Base-by-base conservation (phyloP, 1,139 yeast species). In the Taphrina pruni region DNA sequence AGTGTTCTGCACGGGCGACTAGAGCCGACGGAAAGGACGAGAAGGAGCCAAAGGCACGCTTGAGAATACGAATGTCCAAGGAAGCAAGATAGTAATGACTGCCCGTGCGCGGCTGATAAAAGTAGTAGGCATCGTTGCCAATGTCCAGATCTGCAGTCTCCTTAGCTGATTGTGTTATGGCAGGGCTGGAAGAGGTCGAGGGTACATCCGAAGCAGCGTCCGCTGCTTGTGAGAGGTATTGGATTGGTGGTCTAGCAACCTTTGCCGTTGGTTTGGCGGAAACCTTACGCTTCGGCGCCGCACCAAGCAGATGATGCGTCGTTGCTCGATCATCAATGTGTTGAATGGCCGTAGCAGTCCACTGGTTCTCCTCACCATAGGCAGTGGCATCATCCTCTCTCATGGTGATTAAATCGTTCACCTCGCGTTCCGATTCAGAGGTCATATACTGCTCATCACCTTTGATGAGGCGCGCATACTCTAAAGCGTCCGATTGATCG, bases 21-120 rank as follows among this genome's bases (percentile, higher is more conserved):
- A 93, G 76, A 0, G 85, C 80, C 1, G 88, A 78, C 0, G 99
- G 99, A 73, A 93, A 85, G 14, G 82, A 78, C 0, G 85, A 79
- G 75, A 89, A 93, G 20, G 82, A 81, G 6, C 86, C 86, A 78
- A 85, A 91, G 6, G 88, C 84, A 0, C 86, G 78, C 71, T 86
- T 84, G 71, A 94, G 79, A 12, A 94, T 87, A 71, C 88, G 88
- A 64, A 90, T 84, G 75, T 94, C 99, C 61, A 94, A 80, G 1
- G 93, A 87, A 0, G 97, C 87, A 32, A 93, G 79, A 55, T 90
- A 88, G 77, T 81, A 91, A 41, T 85, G 84, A 6, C 88, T 83
- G 3, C 86, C 81, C 0, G 94, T 83, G 73, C 86, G 87, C 0
- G 96, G 88, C 75, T 91, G 93, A 76, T 88, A 90, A 74, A 86